Percentiles rank a stretch among this genome's conserved stretches.
Evolutionary conservation across 2,329 filamentous ascomycete species (phyloP).

Genomic region (Decorospora gaudefroyi): DNA sequence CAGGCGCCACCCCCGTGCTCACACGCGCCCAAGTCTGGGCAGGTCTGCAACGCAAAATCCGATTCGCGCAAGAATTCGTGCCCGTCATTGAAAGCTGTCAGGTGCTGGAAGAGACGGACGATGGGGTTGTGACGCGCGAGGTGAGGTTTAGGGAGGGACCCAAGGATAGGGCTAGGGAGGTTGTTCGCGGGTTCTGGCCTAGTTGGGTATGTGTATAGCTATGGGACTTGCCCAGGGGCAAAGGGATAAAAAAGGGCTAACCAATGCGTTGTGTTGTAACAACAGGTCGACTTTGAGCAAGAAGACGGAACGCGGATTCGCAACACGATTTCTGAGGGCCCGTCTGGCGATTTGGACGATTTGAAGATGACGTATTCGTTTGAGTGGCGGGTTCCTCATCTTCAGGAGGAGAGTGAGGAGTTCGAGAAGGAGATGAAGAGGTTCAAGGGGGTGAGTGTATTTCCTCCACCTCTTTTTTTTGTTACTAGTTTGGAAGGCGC

Average conservation of each 20-base stretch:
- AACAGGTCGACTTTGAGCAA: conserved; percentile 54
- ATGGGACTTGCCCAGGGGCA: not conserved
- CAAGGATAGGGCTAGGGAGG: conserved; percentile 43
- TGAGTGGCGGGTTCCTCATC: conserved; percentile 47
- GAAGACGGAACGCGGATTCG: conserved; percentile 51
- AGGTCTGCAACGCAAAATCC: conserved; percentile 54
- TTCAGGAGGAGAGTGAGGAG: conserved; percentile 46
- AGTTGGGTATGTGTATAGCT: conserved; percentile 48
- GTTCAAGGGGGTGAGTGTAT: conserved; percentile 29
- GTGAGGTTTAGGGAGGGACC: conserved; percentile 50
- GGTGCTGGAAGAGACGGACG: conserved; percentile 48
- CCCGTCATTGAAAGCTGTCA: conserved; percentile 50
- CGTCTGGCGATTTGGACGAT: conserved; percentile 39
- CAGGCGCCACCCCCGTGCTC: conserved; percentile 45
- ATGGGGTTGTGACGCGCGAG: conserved; percentile 40
- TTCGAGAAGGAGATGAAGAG: conserved; percentile 33
- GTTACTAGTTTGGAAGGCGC: no score
- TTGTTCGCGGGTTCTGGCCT: conserved; percentile 46
- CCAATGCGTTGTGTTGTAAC: not conserved
- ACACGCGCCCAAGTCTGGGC: conserved; percentile 49
- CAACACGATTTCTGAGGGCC: conserved; percentile 52
- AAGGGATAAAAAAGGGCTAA: not conserved
- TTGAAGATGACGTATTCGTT: conserved; percentile 55
- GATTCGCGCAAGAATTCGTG: conserved; percentile 53
- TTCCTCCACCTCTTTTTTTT: not conserved